Percentiles rank a stretch among this genome's conserved stretches.
phyloP scores from a whole-genome alignment of 805 yeast species.

The Zygosaccharomyces rouxii region DNA sequence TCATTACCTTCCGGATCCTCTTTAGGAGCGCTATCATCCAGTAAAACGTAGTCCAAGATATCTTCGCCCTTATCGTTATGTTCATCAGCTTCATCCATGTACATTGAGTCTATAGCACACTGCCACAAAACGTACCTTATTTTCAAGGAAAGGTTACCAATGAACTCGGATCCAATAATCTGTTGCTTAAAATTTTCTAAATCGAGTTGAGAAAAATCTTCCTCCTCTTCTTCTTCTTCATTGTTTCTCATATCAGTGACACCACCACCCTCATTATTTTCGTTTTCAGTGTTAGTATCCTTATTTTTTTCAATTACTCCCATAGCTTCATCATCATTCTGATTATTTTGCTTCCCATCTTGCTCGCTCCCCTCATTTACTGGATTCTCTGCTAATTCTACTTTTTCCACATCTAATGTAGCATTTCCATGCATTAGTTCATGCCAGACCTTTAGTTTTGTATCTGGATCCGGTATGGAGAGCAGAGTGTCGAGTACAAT shows the following conservation, averaged over 20 bases:
- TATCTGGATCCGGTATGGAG: constrained; percentile 28
- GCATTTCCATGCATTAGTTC: constrained; percentile 40
- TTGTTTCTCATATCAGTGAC: constrained; percentile 3
- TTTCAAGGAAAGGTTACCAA: constrained; percentile 57
- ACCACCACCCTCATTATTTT: constrained; percentile 3
- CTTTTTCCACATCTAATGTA: constrained; percentile 27
- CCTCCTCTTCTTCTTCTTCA: constrained; percentile 18
- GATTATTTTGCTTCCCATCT: background rate
- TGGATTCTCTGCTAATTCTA: constrained; percentile 10
- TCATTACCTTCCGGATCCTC: constrained; percentile 5
- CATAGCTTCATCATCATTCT: background rate
- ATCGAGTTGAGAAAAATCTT: constrained; percentile 39
- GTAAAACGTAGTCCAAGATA: constrained; percentile 14
- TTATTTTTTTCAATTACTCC: constrained; percentile 2
- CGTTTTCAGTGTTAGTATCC: background rate
- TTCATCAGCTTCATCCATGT: constrained; percentile 29
- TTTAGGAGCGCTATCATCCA: constrained; percentile 13
- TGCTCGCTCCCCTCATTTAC: constrained; percentile 6
- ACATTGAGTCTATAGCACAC: constrained; percentile 40
- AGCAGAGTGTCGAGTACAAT: constrained; percentile 46
- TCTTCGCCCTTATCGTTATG: constrained; percentile 21
- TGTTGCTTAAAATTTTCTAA: constrained; percentile 37
- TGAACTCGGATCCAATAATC: constrained; percentile 44
- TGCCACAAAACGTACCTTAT: constrained; percentile 69
- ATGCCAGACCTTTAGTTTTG: constrained; percentile 39